A percentile compares a stretch with the other conserved stretches of the same genome.
Evolutionary conservation across 768 basidiomycete genomes (phyloP).

Genomic region (Amanita fuliginea): DNA sequence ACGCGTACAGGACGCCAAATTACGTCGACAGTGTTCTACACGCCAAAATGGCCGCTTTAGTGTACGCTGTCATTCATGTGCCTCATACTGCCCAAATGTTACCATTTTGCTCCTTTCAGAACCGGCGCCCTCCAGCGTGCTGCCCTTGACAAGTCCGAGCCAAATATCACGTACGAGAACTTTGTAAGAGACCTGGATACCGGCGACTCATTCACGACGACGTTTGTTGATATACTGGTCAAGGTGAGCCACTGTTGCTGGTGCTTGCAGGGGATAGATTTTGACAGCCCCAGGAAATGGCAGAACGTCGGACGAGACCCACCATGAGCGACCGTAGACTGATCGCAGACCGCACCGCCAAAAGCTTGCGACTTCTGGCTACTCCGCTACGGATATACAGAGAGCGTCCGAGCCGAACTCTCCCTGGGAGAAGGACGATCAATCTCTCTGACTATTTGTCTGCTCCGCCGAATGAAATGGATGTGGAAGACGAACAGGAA

Average conservation of each 20-base stretch:
- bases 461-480: constrained; percentile 44
- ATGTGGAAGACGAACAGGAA: constrained; percentile 60
- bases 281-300: constrained; percentile 45
- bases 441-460: constrained; percentile 42
- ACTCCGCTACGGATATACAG: constrained; percentile 44
- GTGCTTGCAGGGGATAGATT: background rate
- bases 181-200: constrained; percentile 71
- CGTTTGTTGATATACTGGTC: constrained; percentile 66
- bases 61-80: constrained; percentile 37
- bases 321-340: constrained; percentile 43
- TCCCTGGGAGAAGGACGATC: constrained; percentile 23
- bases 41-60: constrained; percentile 64
- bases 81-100: constrained; percentile 2
- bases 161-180: constrained; percentile 58
- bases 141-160: constrained; percentile 52
- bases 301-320: constrained; percentile 54
- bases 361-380: constrained; percentile 47
- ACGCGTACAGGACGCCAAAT: constrained; percentile 47
- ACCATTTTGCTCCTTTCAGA: constrained; percentile 22
- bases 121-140: constrained; percentile 64
- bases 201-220: constrained; percentile 73
- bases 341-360: constrained; percentile 59
- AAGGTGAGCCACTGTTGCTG: constrained; percentile 37
- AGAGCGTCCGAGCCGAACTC: constrained; percentile 22
- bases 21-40: constrained; percentile 65